Evolutionary conservation across 163 green algal species (phyloP).

Genomic region (Botryococcus braunii): DNA sequence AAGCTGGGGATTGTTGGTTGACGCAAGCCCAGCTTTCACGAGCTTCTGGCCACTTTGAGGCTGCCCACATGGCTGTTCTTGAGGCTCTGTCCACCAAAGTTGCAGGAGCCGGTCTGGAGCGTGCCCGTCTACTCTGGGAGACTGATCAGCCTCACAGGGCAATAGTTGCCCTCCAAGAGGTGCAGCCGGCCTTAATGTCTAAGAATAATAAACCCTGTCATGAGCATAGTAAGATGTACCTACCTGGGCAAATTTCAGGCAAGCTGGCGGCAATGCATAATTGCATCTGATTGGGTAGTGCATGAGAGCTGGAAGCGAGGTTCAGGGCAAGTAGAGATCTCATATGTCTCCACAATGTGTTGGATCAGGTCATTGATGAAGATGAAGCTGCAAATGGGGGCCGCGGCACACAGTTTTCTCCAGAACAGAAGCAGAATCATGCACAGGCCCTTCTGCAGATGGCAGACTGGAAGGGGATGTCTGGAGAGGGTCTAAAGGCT

Average conservation of each 20-base stretch:
- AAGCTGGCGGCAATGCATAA: too few relatives aligned
- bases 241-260: too few relatives aligned
- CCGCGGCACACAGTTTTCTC: background rate
- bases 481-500: conserved; percentile 63
- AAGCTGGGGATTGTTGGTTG: conserved; percentile 60
- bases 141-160: conserved; percentile 57
- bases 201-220: too few relatives aligned
- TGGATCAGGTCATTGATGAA: too few relatives aligned
- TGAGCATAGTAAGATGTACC: too few relatives aligned
- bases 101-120: conserved; percentile 56
- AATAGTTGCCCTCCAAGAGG: conserved; percentile 61
- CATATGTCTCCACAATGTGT: too few relatives aligned
- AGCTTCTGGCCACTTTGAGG: conserved; percentile 66
- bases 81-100: conserved; percentile 49
- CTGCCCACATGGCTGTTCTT: conserved; percentile 61
- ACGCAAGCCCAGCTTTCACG: conserved; percentile 65
- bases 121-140: conserved; percentile 77
- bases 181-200: conserved; percentile 5
- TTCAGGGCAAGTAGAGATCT: too few relatives aligned
- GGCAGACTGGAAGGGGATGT: conserved; percentile 69
- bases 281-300: too few relatives aligned
- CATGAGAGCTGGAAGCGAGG: too few relatives aligned
- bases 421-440: conserved; percentile 6
- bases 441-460: conserved; percentile 57
- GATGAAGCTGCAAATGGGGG: background rate